Base-by-base conservation (phyloP, 352 stramenopile genomes). In the Phytophthora hybrid region DNA sequence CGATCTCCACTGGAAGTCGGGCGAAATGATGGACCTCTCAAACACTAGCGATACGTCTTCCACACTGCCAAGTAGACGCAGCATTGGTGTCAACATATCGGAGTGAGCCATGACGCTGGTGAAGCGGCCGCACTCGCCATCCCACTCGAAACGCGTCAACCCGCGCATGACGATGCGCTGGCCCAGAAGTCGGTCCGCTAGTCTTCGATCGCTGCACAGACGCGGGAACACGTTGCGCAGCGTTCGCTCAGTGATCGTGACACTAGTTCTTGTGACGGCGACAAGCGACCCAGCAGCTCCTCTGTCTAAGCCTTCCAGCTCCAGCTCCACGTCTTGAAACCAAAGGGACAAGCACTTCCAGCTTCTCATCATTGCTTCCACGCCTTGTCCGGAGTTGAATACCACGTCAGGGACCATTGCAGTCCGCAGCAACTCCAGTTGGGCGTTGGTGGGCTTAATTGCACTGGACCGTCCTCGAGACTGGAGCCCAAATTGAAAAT, bases 221-320 rank as follows among this genome's bases (percentile, higher is more conserved):
- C 66, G 68, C 34, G 61, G 68, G 23, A 74, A 74, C 11, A 71
- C 68, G 23, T 70, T 74, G 54, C 68, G 54, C 41, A 71, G 34
- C 11, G 68, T 74, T 41, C 61, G 44, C 26, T 74, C 60, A 3
- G 41, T 71, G 46, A 74, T 52, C 11, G 68, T 74, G 34, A 74
- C 21, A 18, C 61, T 65, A 9, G 68, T 74, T 41, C 18, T 57
- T 18, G 61, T 71, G 8, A 56, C 46, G 10, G 62, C 61, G 41
- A 51, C 61, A 1, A 74, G 14, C 3, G 68, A 64, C 0, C 53
- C 68, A 2, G 46, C 54, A 3, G 61, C 32, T 7, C 55, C 55
- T 13, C 46, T 61, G n/a, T 61, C 54, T 32, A 76, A 19, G 1
- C 32, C 51, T 51, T 76, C 56, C 8, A 72, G 11, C 8, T 66